These are phyloP conservation scores for Dactylellina cionopaga DNA, from an alignment of 2,329 filamentous ascomycete species.

Conservation along the genomic window DNA sequence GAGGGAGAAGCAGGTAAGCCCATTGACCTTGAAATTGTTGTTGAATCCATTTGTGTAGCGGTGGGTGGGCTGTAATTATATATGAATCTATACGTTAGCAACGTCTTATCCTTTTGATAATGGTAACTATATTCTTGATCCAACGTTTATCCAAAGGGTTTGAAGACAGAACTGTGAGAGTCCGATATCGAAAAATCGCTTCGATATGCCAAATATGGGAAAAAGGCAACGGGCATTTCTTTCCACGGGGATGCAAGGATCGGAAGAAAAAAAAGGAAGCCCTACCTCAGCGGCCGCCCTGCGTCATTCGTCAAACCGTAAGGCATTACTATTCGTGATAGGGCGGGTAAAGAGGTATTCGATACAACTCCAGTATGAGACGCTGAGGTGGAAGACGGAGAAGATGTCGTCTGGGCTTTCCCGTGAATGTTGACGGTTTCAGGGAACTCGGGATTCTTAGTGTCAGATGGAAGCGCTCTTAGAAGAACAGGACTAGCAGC, in stretches of 20 bases:
- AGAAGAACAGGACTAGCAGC: slow-evolving; percentile 24
- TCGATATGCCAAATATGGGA: background rate
- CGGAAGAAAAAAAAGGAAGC: slow-evolving; percentile 29
- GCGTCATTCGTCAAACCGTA: slow-evolving; percentile 47
- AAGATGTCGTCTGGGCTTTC: slow-evolving; percentile 38
- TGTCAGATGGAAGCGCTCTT: slow-evolving; percentile 30
- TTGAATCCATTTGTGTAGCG: slow-evolving; percentile 51
- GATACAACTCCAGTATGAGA: slow-evolving; percentile 31
- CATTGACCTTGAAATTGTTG: slow-evolving; percentile 46
- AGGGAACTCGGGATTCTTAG: slow-evolving; percentile 32
- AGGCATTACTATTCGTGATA: slow-evolving; percentile 51
- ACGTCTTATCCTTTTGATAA: background rate
- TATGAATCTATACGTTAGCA: slow-evolving; percentile 34
- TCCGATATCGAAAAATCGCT: too few relatives aligned
- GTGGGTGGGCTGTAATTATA: slow-evolving; percentile 48
- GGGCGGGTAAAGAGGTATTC: slow-evolving; percentile 51
- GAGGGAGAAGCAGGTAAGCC: slow-evolving; percentile 47
- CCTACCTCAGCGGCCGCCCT: slow-evolving; percentile 44
- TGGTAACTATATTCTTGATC: background rate
- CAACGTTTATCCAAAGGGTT: background rate
- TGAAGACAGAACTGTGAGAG: background rate
- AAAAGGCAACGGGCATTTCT: background rate
- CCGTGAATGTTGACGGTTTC: slow-evolving; percentile 47
- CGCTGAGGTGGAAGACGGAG: slow-evolving; percentile 38
- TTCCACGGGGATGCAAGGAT: slow-evolving; percentile 30